phyloP scores from a whole-genome alignment of 2,329 filamentous ascomycete genomes.

The Ophiocordyceps polyrhachis-furcata region DNA sequence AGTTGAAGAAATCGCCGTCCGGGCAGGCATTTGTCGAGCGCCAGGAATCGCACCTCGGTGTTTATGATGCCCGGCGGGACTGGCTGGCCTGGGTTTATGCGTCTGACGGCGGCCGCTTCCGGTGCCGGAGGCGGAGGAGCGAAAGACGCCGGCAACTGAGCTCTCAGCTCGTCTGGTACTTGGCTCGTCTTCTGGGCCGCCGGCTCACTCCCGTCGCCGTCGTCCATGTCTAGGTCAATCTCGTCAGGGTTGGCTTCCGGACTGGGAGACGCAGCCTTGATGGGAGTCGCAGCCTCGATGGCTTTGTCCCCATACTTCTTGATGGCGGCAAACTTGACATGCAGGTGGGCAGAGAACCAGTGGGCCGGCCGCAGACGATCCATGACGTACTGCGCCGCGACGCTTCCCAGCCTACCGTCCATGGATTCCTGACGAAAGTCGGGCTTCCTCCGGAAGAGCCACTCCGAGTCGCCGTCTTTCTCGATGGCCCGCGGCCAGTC shows the following conservation, averaged over 20 bases:
- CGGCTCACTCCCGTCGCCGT: conserved; percentile 11
- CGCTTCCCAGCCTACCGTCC: conserved; percentile 58
- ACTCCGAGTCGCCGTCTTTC: conserved; percentile 48
- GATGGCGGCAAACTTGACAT: conserved; percentile 66
- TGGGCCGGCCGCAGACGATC: conserved; percentile 63
- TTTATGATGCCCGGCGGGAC: conserved; percentile 60
- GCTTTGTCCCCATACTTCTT: conserved; percentile 29
- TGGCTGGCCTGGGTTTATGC: conserved; percentile 36
- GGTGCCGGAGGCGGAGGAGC: conserved; percentile 21
- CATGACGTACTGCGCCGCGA: conserved; percentile 63
- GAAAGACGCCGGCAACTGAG: conserved; percentile 63
- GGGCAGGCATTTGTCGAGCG: conserved; percentile 78
- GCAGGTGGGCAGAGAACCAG: conserved; percentile 91
- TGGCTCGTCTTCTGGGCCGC: conserved; percentile 7
- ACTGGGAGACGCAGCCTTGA: too few relatives aligned
- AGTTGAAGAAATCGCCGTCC: conserved; percentile 70
- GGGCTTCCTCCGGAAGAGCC: conserved; percentile 55
- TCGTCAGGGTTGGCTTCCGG: conserved; percentile 40
- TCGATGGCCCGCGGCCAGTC: conserved; percentile 87
- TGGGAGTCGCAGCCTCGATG: neutral
- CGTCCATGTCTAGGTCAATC: conserved; percentile 48
- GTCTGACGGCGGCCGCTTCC: conserved; percentile 12
- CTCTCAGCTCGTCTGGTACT: conserved; percentile 47
- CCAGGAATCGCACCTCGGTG: conserved; percentile 63
- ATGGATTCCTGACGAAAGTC: conserved; percentile 59